phyloP scores from a whole-genome alignment of 1,284 basidiomycete species.

The Fomes fomentarius region DNA sequence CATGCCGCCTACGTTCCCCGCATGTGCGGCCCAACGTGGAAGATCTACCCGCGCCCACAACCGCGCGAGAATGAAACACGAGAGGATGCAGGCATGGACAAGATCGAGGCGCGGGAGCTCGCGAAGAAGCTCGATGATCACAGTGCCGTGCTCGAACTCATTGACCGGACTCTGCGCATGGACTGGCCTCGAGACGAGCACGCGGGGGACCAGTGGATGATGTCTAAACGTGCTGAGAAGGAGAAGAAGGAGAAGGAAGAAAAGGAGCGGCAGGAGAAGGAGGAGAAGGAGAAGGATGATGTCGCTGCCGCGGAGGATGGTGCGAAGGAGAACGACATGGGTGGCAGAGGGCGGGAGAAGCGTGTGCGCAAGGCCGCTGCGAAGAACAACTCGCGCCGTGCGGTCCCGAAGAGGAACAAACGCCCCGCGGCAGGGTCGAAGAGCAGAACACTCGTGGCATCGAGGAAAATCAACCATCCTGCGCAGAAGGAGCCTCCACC shows the following conservation, averaged over 20 bases:
- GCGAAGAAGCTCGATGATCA: background rate
- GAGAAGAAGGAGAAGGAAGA: too few species aligned
- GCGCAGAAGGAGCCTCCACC: background rate
- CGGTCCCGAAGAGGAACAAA: background rate
- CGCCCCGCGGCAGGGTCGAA: background rate
- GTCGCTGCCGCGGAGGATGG: background rate
- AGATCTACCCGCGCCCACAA: background rate
- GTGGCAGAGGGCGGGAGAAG: too few species aligned
- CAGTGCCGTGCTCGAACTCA: background rate
- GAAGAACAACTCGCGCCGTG: background rate
- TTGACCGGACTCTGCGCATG: background rate
- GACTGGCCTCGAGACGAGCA: background rate
- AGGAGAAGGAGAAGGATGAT: background rate
- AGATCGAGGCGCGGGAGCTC: background rate
- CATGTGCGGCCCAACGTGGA: too few species aligned
- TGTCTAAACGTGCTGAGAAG: background rate
- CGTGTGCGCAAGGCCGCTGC: background rate
- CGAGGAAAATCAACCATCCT: background rate
- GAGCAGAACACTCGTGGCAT: background rate
- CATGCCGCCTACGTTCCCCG: background rate
- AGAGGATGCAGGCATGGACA: background rate
- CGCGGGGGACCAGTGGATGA: background rate
- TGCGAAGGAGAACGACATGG: background rate
- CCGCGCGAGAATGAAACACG: background rate
- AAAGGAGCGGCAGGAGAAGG: too few species aligned